Conservation (phyloP, 805 yeast species). For the Metschnikowia picachoensis region DNA sequence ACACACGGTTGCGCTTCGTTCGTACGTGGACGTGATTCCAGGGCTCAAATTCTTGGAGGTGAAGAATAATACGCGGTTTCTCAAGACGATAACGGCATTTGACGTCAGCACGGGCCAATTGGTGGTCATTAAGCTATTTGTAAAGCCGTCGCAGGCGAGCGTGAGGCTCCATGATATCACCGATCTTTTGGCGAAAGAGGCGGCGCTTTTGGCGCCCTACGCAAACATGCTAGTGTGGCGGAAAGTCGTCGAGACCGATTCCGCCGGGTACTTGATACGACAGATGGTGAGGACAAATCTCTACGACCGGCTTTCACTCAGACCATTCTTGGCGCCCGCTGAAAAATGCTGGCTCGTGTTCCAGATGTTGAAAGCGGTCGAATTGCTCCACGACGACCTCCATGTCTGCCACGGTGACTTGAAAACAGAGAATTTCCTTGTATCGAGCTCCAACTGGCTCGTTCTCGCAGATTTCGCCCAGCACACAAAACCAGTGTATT, state of each 20-base stretch:
- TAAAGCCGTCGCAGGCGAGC: conserved; percentile 55
- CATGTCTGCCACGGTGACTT: conserved; percentile 83
- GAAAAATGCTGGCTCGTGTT: conserved; percentile 84
- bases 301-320: conserved; percentile 80
- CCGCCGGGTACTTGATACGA: conserved; percentile 88
- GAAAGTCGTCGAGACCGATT: conserved; percentile 75
- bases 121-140: conserved; percentile 70
- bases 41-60: conserved; percentile 72
- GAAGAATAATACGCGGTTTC: conserved; percentile 75
- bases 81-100: conserved; percentile 79
- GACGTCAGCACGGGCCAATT: conserved; percentile 64
- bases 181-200: conserved; percentile 33
- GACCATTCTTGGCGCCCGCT: conserved; percentile 79
- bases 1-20: conserved; percentile 85
- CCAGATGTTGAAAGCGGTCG: conserved; percentile 66
- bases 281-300: conserved; percentile 75
- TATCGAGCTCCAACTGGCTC: conserved; percentile 88
- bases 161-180: conserved; percentile 25
- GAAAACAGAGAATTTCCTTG: conserved; percentile 82
- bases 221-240: conserved; percentile 67
- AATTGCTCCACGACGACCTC: conserved; percentile 54
- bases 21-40: conserved; percentile 78
- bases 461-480: conserved; percentile 78
- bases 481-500: conserved; percentile 68
- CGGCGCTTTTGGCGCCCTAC: conserved; percentile 38